phyloP scores from a whole-genome alignment of 176 grass and related monocot species.

The Phoenix roebelenii region DNA sequence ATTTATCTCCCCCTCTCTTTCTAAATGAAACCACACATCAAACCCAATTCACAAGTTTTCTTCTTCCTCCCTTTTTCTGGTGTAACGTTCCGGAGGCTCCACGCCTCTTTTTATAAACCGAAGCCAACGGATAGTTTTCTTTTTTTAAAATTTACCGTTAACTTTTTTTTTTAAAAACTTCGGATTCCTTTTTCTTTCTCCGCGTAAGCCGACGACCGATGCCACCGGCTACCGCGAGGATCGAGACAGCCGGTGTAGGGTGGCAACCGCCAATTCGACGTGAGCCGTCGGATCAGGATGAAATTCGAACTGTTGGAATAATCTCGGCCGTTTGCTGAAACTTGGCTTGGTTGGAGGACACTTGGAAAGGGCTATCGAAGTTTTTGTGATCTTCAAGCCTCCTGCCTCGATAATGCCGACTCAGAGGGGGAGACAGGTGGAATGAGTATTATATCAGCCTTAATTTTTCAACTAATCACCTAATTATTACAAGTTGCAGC shows the following conservation, averaged over 20 bases:
- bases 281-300: slow-evolving; percentile 29
- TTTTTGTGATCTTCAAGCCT: no score
- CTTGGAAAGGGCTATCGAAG: slow-evolving; percentile 24
- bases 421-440: no score
- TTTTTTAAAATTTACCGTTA: background rate
- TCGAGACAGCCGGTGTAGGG: slow-evolving; percentile 3
- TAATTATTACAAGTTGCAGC: no score
- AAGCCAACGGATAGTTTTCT: slow-evolving; percentile 19
- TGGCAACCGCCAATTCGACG: slow-evolving; percentile 32
- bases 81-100: background rate
- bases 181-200: no score
- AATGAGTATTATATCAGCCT: no score
- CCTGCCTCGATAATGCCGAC: no score
- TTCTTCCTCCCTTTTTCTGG: no score
- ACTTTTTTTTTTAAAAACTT: no score
- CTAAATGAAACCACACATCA: no score
- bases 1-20: no score
- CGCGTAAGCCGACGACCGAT: slow-evolving; percentile 12
- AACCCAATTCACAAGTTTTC: no score
- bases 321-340: slow-evolving; percentile 5
- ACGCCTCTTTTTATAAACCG: slow-evolving; percentile 22
- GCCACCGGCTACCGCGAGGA: slow-evolving; percentile 3
- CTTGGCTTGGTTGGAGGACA: slow-evolving; percentile 6
- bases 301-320: slow-evolving; percentile 9
- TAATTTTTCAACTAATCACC: no score